Evolutionary conservation across 2,329 filamentous ascomycete genomes (phyloP).

Genomic region (Samsoniella hepiali): DNA sequence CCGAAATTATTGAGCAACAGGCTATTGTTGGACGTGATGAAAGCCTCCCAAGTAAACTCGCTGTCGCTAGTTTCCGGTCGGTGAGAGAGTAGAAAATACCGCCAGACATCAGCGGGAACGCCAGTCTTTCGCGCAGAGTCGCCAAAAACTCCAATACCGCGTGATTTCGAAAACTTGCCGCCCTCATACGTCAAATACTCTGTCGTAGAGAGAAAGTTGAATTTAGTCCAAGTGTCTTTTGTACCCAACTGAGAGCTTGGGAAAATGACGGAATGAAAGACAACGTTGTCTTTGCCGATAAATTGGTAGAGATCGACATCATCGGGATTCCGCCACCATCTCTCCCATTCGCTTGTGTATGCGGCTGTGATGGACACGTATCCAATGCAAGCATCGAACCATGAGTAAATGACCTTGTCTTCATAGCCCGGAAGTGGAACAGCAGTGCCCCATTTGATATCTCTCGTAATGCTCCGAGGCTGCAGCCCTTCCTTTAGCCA

Average conservation of each 20-base stretch:
- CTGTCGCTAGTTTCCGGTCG: conserved; percentile 82
- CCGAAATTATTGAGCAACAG: conserved; percentile 73
- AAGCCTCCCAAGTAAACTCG: conserved; percentile 83
- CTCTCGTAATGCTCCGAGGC: conserved; percentile 83
- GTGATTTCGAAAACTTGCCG: conserved; percentile 89
- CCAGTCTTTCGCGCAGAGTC: conserved; percentile 85
- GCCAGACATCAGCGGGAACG: conserved; percentile 79
- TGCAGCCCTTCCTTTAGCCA: conserved; percentile 84
- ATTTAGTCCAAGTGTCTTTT: conserved; percentile 80
- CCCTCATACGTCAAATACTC: conserved; percentile 84
- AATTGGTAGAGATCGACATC: conserved; percentile 88
- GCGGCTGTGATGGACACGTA: conserved; percentile 90
- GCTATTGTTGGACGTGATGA: conserved; percentile 82
- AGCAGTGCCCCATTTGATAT: conserved; percentile 76
- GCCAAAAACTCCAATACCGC: conserved; percentile 86
- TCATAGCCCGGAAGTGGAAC: conserved; percentile 55
- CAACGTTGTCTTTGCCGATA: conserved; percentile 74
- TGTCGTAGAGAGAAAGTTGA: conserved; percentile 83
- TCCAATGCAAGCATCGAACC: conserved; percentile 89
- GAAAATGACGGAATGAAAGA: conserved; percentile 81
- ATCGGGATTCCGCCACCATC: conserved; percentile 85
- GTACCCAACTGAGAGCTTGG: conserved; percentile 83
- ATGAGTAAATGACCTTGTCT: conserved; percentile 80
- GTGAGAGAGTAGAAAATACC: conserved; percentile 83
- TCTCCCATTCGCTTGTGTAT: conserved; percentile 83